Evolutionary conservation across 306 rosid species (phyloP), one percentile per base, ranked within the genome.

Genomic region (Phaseolus lunatus): DNA sequence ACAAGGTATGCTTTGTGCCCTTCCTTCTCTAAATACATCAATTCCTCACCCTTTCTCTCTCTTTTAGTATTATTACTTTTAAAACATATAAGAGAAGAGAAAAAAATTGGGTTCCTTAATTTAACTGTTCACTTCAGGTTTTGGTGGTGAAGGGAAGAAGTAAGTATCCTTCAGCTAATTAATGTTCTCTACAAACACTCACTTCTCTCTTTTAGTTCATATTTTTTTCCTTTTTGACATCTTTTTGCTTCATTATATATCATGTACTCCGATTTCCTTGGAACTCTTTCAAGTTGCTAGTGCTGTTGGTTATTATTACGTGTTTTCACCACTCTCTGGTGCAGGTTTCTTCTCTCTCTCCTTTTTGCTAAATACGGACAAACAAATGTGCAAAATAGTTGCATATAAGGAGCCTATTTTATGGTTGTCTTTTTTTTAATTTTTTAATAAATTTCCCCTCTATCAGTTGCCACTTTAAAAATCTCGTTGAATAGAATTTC

Each of bases 1-100:
- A 79, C 85, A 83, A 83, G 96, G 92, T 88, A 79, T 53, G 79
- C n/a, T 67, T 79, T 56, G 68, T 63, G 74, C 70, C 66, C 81
- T 72, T 84, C 79, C 85, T 78, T 75, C 88, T 67, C 81, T 49
- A 77, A 81, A 52, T 26, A 18, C 75, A 78, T 76, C n/a, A 24
- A 78, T 9, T 33, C 82, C 80, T 70, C 26, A 81, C 79, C 81
- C 67, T 74, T 18, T 72, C 7, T 77, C 2, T 44, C 12, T 19
- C 3, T 23, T 35, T 50, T 7, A 39, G 13, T 76, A 5, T 44
- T 27, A 64, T 58, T 12, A 57, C 52, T 52, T 22, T 23, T 33
- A 64, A 50, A 22, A 18, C 2, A 24, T 1, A 62, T 43, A 2
- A 3, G 58, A 15, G 41, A 19, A 8, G 57, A 10, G 62, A 1